phyloP scores from a whole-genome alignment of 257 asterid genomes.

The Nyctanthes arbortristis region DNA sequence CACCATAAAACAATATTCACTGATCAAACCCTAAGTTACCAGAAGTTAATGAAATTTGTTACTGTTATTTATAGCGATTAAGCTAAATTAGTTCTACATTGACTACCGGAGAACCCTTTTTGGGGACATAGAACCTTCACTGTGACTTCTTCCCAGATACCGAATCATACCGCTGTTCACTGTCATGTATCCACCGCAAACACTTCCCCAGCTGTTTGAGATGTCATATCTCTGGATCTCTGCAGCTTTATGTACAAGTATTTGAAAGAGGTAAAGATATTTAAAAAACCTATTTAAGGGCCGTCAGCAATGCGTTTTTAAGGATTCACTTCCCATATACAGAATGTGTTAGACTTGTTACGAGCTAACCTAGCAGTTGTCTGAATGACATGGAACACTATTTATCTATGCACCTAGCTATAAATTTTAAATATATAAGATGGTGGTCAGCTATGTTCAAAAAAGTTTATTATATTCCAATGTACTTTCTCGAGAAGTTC shows the following conservation, averaged over 20 bases:
- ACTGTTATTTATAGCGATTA: neutral
- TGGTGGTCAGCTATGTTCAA: neutral
- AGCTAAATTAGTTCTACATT: neutral
- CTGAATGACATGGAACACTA: neutral
- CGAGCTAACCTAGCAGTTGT: neutral
- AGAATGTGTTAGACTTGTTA: neutral
- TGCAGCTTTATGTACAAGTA: neutral
- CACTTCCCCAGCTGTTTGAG: neutral
- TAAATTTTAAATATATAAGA: neutral
- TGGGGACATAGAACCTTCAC: neutral
- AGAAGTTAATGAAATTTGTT: neutral
- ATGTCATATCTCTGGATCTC: neutral
- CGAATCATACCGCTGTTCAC: neutral
- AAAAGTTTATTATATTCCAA: neutral
- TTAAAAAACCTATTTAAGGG: neutral
- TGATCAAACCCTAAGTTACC: neutral
- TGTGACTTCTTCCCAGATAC: neutral
- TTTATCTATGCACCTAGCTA: neutral
- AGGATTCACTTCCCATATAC: neutral
- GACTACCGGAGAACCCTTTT: neutral
- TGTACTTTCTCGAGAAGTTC: neutral
- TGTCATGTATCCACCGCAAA: neutral
- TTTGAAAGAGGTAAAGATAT: neutral
- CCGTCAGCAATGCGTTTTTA: neutral
- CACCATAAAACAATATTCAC: neutral